These are phyloP conservation scores for Lycium barbarum DNA, from an alignment of 257 asterid genomes.

Conservation along the genomic window DNA sequence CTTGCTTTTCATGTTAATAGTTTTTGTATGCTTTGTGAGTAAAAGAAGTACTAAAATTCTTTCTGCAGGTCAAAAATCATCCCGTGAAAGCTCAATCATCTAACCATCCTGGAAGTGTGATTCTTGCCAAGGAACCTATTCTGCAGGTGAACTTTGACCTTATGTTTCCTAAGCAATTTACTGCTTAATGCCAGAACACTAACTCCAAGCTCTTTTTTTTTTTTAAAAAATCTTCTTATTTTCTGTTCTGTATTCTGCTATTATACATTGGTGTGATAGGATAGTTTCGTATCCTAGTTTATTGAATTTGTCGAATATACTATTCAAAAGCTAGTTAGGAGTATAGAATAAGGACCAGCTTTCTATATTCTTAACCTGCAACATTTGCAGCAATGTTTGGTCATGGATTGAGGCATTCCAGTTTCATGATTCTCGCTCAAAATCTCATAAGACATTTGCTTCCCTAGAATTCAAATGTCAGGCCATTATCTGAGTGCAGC, in stretches of 20 bases:
- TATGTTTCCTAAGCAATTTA: background rate
- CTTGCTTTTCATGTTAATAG: background rate
- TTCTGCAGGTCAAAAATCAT: slow-evolving; percentile 75
- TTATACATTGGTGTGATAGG: background rate
- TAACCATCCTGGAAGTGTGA: slow-evolving; percentile 79
- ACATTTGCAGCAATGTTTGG: background rate
- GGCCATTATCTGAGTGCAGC: slow-evolving; percentile 8
- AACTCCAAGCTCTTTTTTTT: background rate
- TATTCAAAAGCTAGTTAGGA: slow-evolving; percentile 6
- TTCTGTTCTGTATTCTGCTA: too few species aligned
- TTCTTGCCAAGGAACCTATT: slow-evolving; percentile 87
- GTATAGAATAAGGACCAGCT: background rate
- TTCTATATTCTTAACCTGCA: background rate
- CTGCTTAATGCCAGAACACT: background rate
- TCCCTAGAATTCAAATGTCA: background rate
- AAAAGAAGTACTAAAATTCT: background rate
- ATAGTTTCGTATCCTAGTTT: background rate
- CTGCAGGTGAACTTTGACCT: slow-evolving; percentile 59
- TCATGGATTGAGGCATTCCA: slow-evolving; percentile 1
- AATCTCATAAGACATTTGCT: background rate
- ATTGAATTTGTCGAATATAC: background rate
- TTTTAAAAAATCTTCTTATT: too few species aligned
- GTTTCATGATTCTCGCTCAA: background rate
- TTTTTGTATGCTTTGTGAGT: background rate
- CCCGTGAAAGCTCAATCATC: slow-evolving; percentile 92